Conservation (phyloP, 2,329 filamentous ascomycete species). For the Cercospora brassicicola region DNA sequence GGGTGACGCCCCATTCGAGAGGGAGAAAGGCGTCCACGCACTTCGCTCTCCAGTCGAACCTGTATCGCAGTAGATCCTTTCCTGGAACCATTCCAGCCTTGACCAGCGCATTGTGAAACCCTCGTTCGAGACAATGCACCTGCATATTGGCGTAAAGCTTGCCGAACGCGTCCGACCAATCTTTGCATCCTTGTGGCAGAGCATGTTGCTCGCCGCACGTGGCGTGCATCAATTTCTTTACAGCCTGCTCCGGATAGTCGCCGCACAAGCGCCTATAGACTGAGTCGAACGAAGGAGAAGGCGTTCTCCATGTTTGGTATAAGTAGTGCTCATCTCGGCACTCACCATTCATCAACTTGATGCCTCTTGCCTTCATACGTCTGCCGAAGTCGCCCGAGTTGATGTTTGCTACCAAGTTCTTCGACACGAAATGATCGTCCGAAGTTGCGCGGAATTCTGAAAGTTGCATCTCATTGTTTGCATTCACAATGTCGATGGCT, state of each 20-base stretch:
- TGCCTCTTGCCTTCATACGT: slow-evolving; percentile 46
- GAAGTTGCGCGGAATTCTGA: slow-evolving; percentile 58
- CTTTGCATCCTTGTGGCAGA: slow-evolving; percentile 43
- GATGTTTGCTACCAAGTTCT: slow-evolving; percentile 48
- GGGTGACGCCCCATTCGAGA: slow-evolving; percentile 55
- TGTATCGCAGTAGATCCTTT: slow-evolving; percentile 53
- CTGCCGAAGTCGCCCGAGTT: slow-evolving; percentile 52
- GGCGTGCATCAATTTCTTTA: slow-evolving; percentile 46
- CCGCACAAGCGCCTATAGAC: slow-evolving; percentile 52
- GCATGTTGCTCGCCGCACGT: slow-evolving; percentile 45
- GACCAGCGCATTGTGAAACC: slow-evolving; percentile 50
- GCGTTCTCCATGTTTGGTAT: slow-evolving; percentile 55
- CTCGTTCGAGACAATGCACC: slow-evolving; percentile 55
- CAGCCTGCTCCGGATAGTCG: slow-evolving; percentile 52
- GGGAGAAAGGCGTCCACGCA: slow-evolving; percentile 49
- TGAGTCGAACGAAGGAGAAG: slow-evolving; percentile 44
- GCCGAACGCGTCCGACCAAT: slow-evolving; percentile 57
- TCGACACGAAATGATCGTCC: slow-evolving; percentile 51
- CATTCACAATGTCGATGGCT: slow-evolving; percentile 45
- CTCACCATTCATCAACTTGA: slow-evolving; percentile 57
- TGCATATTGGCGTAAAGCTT: slow-evolving; percentile 59
- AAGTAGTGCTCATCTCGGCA: slow-evolving; percentile 55
- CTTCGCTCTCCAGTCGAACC: slow-evolving; percentile 55
- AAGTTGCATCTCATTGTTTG: slow-evolving; percentile 46
- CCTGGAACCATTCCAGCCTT: slow-evolving; percentile 44